Percentiles rank a stretch among this genome's conserved stretches.
These are phyloP conservation scores for Artemisia tridentata DNA, from an alignment of 129 eudicot species.

Conservation along the genomic window DNA sequence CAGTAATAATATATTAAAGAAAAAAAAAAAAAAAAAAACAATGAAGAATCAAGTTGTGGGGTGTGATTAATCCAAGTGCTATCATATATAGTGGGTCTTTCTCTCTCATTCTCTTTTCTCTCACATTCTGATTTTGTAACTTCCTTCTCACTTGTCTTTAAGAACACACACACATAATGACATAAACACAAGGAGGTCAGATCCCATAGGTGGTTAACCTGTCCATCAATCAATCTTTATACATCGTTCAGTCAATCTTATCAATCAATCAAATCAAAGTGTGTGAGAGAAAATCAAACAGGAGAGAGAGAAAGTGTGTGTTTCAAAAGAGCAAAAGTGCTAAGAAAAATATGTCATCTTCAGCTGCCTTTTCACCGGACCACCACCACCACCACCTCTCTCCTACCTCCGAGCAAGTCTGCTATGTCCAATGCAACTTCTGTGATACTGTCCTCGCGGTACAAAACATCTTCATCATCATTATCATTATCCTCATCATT, in stretches of 20 bases:
- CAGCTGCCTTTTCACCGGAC: slow-evolving; percentile 76
- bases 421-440: slow-evolving; percentile 76
- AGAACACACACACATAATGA: slow-evolving; percentile 41
- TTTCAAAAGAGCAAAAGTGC: slow-evolving; percentile 12
- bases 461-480: slow-evolving; percentile 12
- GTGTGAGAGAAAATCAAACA: slow-evolving; percentile 22
- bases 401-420: slow-evolving; percentile 78
- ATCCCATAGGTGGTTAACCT: slow-evolving; percentile 70
- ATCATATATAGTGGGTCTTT: slow-evolving; percentile 30
- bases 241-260: slow-evolving; percentile 62
- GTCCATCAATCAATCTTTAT: slow-evolving; percentile 55
- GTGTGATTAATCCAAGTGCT: slow-evolving; percentile 32
- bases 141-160: slow-evolving; percentile 43
- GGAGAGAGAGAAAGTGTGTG: slow-evolving; percentile 20
- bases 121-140: slow-evolving; percentile 28
- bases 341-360: slow-evolving; percentile 68
- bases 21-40: no score
- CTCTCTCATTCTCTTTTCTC: slow-evolving; percentile 40
- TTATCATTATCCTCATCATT: no score
- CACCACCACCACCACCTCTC: slow-evolving; percentile 67
- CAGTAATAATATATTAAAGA: slow-evolving; percentile 10
- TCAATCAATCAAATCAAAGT: slow-evolving; percentile 67
- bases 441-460: slow-evolving; percentile 93
- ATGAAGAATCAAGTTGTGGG: slow-evolving; percentile 26
- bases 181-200: slow-evolving; percentile 52